Conservation (phyloP, 1,284 basidiomycete genomes). For the Hemileia vastatrix region DNA sequence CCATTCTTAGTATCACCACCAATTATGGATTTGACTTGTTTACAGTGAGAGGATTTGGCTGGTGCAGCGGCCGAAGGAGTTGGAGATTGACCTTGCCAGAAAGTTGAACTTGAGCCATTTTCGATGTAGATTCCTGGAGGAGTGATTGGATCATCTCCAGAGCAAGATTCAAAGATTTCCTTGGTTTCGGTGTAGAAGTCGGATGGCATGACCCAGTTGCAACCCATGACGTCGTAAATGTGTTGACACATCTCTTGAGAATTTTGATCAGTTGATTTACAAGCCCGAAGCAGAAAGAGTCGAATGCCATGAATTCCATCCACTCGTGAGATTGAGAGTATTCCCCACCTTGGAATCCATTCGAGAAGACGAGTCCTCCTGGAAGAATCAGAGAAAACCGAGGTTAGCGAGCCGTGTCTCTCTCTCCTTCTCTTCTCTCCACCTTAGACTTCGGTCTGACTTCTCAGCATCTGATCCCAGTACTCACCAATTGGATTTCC, state of each 20-base stretch:
- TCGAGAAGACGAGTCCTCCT: constrained; percentile 53
- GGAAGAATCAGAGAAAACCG: no score
- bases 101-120: constrained; percentile 24
- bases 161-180: constrained; percentile 26
- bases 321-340: constrained; percentile 35
- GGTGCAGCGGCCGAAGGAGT: constrained; percentile 26
- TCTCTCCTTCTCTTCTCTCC: no score
- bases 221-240: constrained; percentile 1
- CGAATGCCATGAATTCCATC: constrained; percentile 53
- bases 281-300: constrained; percentile 41
- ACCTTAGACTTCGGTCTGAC: no score
- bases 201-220: constrained; percentile 21
- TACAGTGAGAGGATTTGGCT: background rate
- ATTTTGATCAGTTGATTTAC: constrained; percentile 13
- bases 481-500: constrained; percentile 49
- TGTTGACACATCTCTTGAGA: background rate
- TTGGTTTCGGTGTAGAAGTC: constrained; percentile 14
- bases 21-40: background rate
- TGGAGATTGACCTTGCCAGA: constrained; percentile 28
- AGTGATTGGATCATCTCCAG: constrained; percentile 23
- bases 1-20: no score
- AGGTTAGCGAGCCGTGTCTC: no score
- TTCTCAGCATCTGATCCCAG: no score
- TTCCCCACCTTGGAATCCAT: constrained; percentile 51
- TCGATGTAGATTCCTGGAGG: constrained; percentile 28